Percentiles rank a stretch among this genome's conserved stretches.
phyloP scores from a whole-genome alignment of 805 yeast species.

The Ogataea naganishii region DNA sequence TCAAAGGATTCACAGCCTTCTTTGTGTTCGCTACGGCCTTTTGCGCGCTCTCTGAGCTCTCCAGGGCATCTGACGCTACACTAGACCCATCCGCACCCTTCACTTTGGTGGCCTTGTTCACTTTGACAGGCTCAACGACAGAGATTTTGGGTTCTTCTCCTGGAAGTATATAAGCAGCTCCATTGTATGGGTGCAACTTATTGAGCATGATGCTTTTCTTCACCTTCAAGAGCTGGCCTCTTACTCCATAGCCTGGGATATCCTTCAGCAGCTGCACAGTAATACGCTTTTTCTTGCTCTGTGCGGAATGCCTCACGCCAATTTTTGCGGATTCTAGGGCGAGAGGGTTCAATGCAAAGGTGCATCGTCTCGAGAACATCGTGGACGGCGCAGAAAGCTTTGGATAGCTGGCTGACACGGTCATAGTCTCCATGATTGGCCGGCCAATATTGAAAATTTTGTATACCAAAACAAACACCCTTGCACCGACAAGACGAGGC shows the following conservation, averaged over 20 bases:
- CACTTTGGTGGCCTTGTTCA: conserved; percentile 3
- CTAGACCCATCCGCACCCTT: background rate
- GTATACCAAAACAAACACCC: no score
- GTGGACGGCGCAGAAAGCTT: no score
- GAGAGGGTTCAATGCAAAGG: conserved; percentile 7
- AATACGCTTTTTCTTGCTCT: conserved; percentile 46
- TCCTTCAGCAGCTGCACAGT: conserved; percentile 71
- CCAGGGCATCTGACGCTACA: background rate
- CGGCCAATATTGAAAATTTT: no score
- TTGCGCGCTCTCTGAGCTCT: conserved; percentile 1
- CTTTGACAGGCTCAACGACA: conserved; percentile 16
- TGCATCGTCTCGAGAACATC: conserved; percentile 13
- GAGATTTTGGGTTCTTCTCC: conserved; percentile 24
- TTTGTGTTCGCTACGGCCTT: no score
- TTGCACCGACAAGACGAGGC: no score
- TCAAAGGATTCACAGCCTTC: conserved; percentile 1
- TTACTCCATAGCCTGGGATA: conserved; percentile 51
- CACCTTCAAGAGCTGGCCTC: conserved; percentile 69
- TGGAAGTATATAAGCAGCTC: conserved; percentile 61
- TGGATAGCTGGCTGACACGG: no score
- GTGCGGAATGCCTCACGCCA: conserved; percentile 35
- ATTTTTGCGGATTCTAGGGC: conserved; percentile 11
- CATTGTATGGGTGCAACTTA: conserved; percentile 57
- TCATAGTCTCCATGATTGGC: no score
- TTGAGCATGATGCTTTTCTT: conserved; percentile 80